phyloP scores from a whole-genome alignment of 2,329 filamentous ascomycete species.

The Pochonia chlamydosporia region DNA sequence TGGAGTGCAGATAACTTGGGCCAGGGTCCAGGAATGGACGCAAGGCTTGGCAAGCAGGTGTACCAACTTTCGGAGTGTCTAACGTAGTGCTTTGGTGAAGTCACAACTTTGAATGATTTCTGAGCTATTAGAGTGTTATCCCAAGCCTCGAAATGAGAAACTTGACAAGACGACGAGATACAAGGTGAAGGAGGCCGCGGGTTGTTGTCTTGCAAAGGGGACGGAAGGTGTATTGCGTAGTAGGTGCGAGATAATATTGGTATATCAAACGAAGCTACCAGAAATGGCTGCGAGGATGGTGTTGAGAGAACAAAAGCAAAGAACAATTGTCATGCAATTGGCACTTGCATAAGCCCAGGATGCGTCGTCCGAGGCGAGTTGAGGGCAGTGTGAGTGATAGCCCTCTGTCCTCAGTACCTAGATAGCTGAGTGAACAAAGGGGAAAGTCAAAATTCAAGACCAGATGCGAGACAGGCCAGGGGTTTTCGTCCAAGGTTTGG shows the following conservation, averaged over 20 bases:
- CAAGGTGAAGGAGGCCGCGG: too few relatives aligned
- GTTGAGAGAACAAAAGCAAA: not conserved
- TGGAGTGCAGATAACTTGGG: too few relatives aligned
- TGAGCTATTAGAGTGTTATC: too few relatives aligned
- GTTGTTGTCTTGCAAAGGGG: not conserved
- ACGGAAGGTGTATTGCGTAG: not conserved
- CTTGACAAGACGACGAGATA: too few relatives aligned
- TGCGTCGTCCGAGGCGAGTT: not conserved
- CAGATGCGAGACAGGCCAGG: not conserved
- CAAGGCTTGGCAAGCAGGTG: too few relatives aligned
- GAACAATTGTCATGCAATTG: not conserved
- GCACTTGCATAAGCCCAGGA: not conserved
- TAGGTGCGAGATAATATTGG: not conserved
- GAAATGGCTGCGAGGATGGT: not conserved
- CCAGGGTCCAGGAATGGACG: too few relatives aligned
- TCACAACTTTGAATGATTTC: too few relatives aligned
- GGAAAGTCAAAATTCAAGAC: not conserved
- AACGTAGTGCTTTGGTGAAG: too few relatives aligned
- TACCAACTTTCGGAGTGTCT: too few relatives aligned
- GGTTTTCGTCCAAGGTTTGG: not conserved
- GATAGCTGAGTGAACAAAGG: not conserved
- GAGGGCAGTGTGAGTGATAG: not conserved
- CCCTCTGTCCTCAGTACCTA: too few relatives aligned
- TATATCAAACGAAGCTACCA: not conserved
- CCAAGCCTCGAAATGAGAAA: too few relatives aligned